These are phyloP conservation scores for Metarhizium robertsii DNA, from an alignment of 2,329 filamentous ascomycete species.

Conservation along the genomic window DNA sequence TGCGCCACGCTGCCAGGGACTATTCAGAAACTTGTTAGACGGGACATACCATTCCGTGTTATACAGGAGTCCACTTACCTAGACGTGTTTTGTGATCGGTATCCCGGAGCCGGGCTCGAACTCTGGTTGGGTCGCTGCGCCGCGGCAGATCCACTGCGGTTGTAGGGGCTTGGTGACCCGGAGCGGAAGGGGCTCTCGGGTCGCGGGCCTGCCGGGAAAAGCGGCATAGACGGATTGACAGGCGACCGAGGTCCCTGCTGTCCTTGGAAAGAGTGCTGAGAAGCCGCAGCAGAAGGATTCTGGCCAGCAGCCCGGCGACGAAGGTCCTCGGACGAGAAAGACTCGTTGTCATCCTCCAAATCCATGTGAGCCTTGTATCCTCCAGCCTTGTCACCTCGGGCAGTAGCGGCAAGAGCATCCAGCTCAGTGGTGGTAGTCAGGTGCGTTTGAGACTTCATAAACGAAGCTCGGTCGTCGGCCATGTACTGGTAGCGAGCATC, in stretches of 20 bases:
- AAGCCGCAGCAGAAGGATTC: slow-evolving; percentile 15
- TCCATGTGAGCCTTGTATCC: slow-evolving; percentile 28
- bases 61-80: slow-evolving; percentile 19
- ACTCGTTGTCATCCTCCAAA: slow-evolving; percentile 33
- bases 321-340: slow-evolving; percentile 28
- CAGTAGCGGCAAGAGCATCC: slow-evolving; percentile 80
- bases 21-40: slow-evolving; percentile 15
- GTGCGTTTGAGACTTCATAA: slow-evolving; percentile 92
- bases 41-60: too few relatives aligned
- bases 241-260: slow-evolving; percentile 20
- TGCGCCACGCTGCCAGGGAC: slow-evolving; percentile 36
- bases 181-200: slow-evolving; percentile 26
- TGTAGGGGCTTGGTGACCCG: slow-evolving; percentile 25
- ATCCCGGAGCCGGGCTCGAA: slow-evolving; percentile 22
- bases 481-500: slow-evolving; percentile 94
- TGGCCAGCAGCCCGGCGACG: slow-evolving; percentile 24
- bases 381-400: slow-evolving; percentile 67
- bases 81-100: slow-evolving; percentile 28
- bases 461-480: slow-evolving; percentile 90
- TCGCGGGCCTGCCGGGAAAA: slow-evolving; percentile 30
- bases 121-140: slow-evolving; percentile 21
- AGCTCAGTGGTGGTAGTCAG: slow-evolving; percentile 71
- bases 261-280: slow-evolving; percentile 21
- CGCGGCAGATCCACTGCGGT: slow-evolving; percentile 8
- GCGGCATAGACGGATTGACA: slow-evolving; percentile 32